Evolutionary conservation across 257 asterid genomes (phyloP).

Genomic region (Salvia miltiorrhiza): DNA sequence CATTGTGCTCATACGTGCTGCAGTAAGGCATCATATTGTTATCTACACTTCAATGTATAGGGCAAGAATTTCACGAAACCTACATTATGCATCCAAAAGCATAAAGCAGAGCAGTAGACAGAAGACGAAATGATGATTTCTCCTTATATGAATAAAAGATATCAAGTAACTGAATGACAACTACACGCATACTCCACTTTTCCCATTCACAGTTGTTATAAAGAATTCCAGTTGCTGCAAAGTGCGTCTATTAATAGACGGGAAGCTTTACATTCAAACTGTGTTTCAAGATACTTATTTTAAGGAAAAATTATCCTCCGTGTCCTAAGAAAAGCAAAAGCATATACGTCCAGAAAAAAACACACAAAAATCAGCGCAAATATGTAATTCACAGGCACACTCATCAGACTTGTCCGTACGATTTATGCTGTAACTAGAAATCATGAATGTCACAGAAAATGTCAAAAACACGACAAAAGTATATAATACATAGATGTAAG

Average conservation of each 20-base stretch:
- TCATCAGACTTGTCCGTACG: background rate
- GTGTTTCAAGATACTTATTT: background rate
- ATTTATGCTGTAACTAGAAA: background rate
- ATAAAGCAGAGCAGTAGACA: slow-evolving; percentile 5
- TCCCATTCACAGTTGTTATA: background rate
- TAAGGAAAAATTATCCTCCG: background rate
- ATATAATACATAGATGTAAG: background rate
- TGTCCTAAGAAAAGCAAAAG: too few species aligned
- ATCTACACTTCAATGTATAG: background rate
- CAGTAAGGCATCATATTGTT: slow-evolving; percentile 21
- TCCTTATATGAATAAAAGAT: background rate
- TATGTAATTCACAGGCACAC: background rate
- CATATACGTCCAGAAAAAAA: too few species aligned
- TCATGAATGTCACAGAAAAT: background rate
- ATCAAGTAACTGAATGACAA: background rate
- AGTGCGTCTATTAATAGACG: background rate
- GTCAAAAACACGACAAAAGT: background rate
- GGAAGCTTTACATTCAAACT: background rate
- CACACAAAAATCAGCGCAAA: background rate
- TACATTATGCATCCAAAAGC: slow-evolving; percentile 2
- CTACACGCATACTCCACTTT: background rate
- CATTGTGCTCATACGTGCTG: slow-evolving; percentile 83
- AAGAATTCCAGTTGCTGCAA: background rate
- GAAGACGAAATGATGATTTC: background rate
- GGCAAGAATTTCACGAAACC: background rate